These are phyloP conservation scores for Sporisorium exsertum DNA, from an alignment of 1,284 basidiomycete species.

Conservation along the genomic window DNA sequence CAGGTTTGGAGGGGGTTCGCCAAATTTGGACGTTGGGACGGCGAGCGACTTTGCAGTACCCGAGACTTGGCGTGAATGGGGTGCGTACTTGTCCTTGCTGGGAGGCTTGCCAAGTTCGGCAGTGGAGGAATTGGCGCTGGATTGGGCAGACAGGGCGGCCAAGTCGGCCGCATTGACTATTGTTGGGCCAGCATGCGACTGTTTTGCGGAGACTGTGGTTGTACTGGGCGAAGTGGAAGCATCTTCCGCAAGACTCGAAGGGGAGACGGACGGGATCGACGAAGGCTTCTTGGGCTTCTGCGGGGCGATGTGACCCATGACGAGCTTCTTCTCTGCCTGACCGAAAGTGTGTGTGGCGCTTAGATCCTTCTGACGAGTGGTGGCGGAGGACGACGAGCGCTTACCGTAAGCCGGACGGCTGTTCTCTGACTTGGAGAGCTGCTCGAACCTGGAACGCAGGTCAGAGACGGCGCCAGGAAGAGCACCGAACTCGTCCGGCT, in stretches of 20 bases:
- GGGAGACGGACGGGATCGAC: slow-evolving; percentile 6
- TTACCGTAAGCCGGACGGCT: slow-evolving; percentile 24
- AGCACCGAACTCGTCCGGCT: slow-evolving; percentile 50
- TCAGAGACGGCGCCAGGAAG: slow-evolving; percentile 45
- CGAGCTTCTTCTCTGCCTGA: slow-evolving; percentile 40
- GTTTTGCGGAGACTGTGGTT: background rate
- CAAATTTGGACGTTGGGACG: slow-evolving; percentile 27
- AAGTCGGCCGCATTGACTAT: slow-evolving; percentile 28
- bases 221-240: background rate
- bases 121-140: slow-evolving; percentile 27
- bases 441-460: slow-evolving; percentile 50
- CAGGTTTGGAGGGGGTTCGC: slow-evolving; percentile 17
- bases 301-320: slow-evolving; percentile 9
- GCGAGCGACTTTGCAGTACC: slow-evolving; percentile 7
- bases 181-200: slow-evolving; percentile 6
- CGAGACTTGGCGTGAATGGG: slow-evolving; percentile 16
- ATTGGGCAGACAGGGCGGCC: slow-evolving; percentile 6
- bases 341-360: slow-evolving; percentile 42
- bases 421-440: slow-evolving; percentile 48
- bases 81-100: slow-evolving; percentile 15
- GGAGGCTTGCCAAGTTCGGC: slow-evolving; percentile 14
- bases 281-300: slow-evolving; percentile 21
- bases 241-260: slow-evolving; percentile 12
- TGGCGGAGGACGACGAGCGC: background rate
- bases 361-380: slow-evolving; percentile 19